Evolutionary conservation across 1,284 basidiomycete genomes (phyloP).

Genomic region (Cryptococcus jaspeensis): DNA sequence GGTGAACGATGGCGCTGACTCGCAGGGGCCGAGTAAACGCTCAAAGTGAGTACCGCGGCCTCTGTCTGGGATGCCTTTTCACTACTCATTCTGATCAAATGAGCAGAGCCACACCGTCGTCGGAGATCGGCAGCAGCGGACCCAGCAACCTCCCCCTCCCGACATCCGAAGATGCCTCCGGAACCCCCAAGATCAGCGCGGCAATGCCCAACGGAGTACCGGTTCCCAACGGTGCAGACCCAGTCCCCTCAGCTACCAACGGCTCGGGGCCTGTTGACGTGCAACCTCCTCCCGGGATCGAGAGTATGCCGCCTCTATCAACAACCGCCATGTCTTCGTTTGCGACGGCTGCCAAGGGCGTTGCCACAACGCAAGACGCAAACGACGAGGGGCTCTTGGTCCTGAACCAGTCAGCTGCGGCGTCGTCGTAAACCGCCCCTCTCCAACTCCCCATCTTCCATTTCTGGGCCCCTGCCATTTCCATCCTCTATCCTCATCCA

Average conservation of each 20-base stretch:
- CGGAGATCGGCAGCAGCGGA: not conserved
- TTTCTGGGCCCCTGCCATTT: not conserved
- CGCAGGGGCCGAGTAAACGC: conserved; percentile 45
- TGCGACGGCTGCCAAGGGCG: conserved; percentile 45
- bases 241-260: conserved; percentile 17
- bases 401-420: conserved; percentile 9
- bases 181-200: not conserved
- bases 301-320: conserved; percentile 36
- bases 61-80: not conserved
- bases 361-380: conserved; percentile 23
- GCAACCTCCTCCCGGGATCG: conserved; percentile 39
- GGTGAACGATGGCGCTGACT: conserved; percentile 31
- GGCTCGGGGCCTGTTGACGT: conserved; percentile 16
- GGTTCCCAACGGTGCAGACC: conserved; percentile 31
- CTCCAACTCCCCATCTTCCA: not conserved
- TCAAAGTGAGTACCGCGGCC: conserved; percentile 30
- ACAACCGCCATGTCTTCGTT: conserved; percentile 37
- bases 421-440: not conserved
- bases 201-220: conserved; percentile 14
- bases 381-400: conserved; percentile 19
- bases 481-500: not conserved
- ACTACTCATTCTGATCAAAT: too few species aligned
- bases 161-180: not conserved
- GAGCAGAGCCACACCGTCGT: not conserved
- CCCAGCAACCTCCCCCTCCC: not conserved